A percentile compares a stretch with the other conserved stretches of the same genome.
These are phyloP conservation scores for Podila horticola DNA, from an alignment of 192 early-diverging fungal genomes.

Conservation along the genomic window DNA sequence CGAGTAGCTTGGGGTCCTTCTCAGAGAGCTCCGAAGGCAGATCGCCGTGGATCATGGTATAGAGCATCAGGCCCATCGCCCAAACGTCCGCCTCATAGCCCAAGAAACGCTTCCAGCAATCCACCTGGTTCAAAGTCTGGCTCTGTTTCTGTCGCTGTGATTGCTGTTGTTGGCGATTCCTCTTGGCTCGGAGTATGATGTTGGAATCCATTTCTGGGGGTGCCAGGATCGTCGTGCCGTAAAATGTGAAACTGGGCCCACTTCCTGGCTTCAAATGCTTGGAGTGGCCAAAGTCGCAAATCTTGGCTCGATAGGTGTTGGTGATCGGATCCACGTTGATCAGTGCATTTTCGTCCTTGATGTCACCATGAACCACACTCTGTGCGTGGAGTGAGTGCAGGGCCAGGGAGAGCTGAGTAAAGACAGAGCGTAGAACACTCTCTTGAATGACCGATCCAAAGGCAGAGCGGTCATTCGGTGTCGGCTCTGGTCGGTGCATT, in stretches of 20 bases:
- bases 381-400: conserved; percentile 14
- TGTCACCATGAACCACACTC: conserved; percentile 21
- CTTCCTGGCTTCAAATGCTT: conserved; percentile 16
- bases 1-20: neutral
- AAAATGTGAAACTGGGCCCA: conserved; percentile 8
- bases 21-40: conserved; percentile 50
- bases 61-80: conserved; percentile 90
- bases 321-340: conserved; percentile 7
- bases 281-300: conserved; percentile 25
- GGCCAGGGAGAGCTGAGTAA: conserved; percentile 15
- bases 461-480: neutral
- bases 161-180: neutral
- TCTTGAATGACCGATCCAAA: conserved; percentile 12
- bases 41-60: conserved; percentile 81
- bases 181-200: neutral
- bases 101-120: conserved; percentile 13
- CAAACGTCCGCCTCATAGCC: conserved; percentile 80
- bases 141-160: conserved; percentile 2
- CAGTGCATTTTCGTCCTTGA: conserved; percentile 27
- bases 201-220: conserved; percentile 29
- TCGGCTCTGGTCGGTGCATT: conserved; percentile 4
- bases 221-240: conserved; percentile 20
- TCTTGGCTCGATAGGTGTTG: conserved; percentile 10
- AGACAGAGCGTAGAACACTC: conserved; percentile 10
- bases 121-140: neutral